Evolutionary conservation across 192 early-diverging fungal genomes (phyloP).

Genomic region (Entomortierella chlamydospora): DNA sequence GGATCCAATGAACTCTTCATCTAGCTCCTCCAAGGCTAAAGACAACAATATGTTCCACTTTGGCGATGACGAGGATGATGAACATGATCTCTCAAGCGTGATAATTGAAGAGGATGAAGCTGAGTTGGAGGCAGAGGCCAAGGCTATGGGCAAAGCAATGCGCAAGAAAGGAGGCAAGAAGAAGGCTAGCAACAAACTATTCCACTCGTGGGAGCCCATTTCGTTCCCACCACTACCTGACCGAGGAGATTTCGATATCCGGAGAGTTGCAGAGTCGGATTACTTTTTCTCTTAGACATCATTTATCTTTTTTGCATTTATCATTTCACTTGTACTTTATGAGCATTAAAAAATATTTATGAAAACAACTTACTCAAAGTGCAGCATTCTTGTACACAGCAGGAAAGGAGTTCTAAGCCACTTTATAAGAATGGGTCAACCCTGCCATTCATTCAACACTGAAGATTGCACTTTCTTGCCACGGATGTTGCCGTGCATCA

Average conservation of each 20-base stretch:
- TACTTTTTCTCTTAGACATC: slow-evolving; percentile 92
- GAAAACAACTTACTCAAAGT: no score
- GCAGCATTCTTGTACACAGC: no score
- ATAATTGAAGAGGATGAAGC: slow-evolving; percentile 61
- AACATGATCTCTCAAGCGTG: slow-evolving; percentile 43
- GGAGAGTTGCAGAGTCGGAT: slow-evolving; percentile 77
- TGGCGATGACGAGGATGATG: slow-evolving; percentile 46
- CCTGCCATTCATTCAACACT: no score
- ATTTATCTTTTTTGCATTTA: not conserved
- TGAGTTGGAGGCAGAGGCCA: slow-evolving; percentile 55
- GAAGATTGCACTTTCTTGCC: not conserved
- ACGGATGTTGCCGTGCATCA: not conserved
- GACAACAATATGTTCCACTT: slow-evolving; percentile 43
- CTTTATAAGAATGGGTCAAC: no score
- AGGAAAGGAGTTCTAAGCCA: no score
- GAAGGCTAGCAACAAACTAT: slow-evolving; percentile 37
- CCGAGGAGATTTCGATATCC: slow-evolving; percentile 88
- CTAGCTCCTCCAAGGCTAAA: slow-evolving; percentile 8
- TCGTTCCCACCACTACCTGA: slow-evolving; percentile 81
- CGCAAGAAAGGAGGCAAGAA: slow-evolving; percentile 35
- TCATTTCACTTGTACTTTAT: not conserved
- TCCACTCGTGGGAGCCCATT: slow-evolving; percentile 65
- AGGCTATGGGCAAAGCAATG: slow-evolving; percentile 42
- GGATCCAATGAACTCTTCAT: slow-evolving; percentile 18
- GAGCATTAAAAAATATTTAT: no score